These are phyloP conservation scores for Amborella trichopoda DNA, from an alignment of 164 flowering plant genomes.

Conservation along the genomic window DNA sequence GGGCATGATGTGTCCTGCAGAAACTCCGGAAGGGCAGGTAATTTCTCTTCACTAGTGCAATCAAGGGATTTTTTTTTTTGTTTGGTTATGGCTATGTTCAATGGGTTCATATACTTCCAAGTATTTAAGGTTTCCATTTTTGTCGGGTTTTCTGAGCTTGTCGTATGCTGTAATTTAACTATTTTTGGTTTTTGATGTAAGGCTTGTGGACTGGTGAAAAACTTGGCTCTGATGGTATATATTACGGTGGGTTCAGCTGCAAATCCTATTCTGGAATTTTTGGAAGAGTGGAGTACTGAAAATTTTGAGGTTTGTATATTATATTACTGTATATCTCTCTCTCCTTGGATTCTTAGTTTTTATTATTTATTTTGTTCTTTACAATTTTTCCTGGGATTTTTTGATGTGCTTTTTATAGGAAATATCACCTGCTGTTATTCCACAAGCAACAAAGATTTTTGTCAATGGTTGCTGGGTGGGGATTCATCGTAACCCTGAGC, in stretches of 20 bases:
- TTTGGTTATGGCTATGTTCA: background rate
- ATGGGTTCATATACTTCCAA: background rate
- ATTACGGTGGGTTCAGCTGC: slow-evolving; percentile 97
- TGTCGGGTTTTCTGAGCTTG: background rate
- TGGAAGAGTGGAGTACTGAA: slow-evolving; percentile 95
- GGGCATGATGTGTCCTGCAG: slow-evolving; percentile 99
- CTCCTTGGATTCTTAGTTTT: background rate
- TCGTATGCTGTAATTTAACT: background rate
- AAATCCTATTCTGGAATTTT: slow-evolving; percentile 81
- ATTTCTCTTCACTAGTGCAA: background rate
- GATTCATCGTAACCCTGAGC: slow-evolving; percentile 90
- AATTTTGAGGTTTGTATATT: slow-evolving; percentile 62
- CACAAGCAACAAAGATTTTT: slow-evolving; percentile 89
- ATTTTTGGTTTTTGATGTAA: slow-evolving; percentile 10
- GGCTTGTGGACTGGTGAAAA: slow-evolving; percentile 98
- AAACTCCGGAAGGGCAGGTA: slow-evolving; percentile 99
- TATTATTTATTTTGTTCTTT: too few relatives aligned
- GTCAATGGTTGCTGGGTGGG: slow-evolving; percentile 99
- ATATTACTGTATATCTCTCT: too few relatives aligned
- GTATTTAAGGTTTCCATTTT: background rate
- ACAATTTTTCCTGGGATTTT: too few relatives aligned
- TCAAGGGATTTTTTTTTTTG: background rate
- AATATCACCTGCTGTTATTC: slow-evolving; percentile 96
- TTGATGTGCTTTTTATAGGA: slow-evolving; percentile 39
- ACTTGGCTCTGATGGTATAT: slow-evolving; percentile 96